These are phyloP conservation scores for Babesia sp. DNA, from an alignment of 169 alveolate species.

Conservation along the genomic window DNA sequence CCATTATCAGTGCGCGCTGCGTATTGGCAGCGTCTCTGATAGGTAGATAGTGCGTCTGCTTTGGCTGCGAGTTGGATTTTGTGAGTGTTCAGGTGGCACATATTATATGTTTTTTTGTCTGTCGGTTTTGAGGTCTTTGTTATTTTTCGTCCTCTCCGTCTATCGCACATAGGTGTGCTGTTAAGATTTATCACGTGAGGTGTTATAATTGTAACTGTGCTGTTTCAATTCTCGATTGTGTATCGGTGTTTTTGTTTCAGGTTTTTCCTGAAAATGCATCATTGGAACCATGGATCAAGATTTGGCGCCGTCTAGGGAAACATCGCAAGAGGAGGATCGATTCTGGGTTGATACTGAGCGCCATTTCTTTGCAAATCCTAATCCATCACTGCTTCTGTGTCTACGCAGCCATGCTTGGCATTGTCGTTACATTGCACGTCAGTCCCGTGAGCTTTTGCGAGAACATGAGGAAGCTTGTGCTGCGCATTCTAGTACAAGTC, in stretches of 20 bases:
- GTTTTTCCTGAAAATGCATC: constrained; percentile 20
- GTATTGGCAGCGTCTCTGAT: background rate
- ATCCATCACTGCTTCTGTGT: constrained; percentile 50
- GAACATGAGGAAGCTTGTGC: constrained; percentile 16
- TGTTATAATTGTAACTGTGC: too few species aligned
- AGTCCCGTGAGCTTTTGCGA: constrained; percentile 25
- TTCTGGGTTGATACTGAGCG: constrained; percentile 65
- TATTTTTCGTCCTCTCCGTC: background rate
- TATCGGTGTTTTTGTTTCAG: too few species aligned
- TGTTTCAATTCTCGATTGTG: too few species aligned
- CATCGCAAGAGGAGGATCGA: constrained; percentile 65
- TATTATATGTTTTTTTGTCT: background rate
- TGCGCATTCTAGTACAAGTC: background rate
- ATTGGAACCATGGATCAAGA: constrained; percentile 36
- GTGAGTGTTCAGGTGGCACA: background rate
- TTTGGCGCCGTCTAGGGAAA: constrained; percentile 17
- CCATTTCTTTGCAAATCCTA: constrained; percentile 50
- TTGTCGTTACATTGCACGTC: constrained; percentile 42
- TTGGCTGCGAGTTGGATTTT: background rate
- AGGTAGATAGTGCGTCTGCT: background rate
- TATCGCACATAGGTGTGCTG: background rate
- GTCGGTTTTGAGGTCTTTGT: background rate
- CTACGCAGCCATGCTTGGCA: constrained; percentile 66
- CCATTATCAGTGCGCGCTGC: constrained; percentile 11
- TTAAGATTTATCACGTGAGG: too few species aligned